Base-by-base conservation (phyloP, 1,284 basidiomycete genomes). In the Hymenochaete sp. region DNA sequence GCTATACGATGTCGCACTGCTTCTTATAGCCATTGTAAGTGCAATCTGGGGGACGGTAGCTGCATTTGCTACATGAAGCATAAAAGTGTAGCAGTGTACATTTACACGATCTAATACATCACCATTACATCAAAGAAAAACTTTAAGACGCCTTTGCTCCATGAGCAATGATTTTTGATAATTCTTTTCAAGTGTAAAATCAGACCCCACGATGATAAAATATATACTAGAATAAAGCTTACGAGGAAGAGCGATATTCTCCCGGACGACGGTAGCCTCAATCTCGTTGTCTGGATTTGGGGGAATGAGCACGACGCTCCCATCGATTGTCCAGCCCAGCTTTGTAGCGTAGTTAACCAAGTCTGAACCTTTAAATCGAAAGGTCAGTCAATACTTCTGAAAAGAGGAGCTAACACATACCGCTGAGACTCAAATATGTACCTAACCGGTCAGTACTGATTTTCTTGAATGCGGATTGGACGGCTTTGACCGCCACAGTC, bases 231-330 rank as follows among this genome's bases (percentile, higher is more conserved):
- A 33, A n/a, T 41, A 9, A 32, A 26, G 78, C 88, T 62, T 66
- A 93, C 91, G 93, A 54, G 82, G 80, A 48, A 96, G 70, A 62
- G 85, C 84, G 53, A 96, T 86, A 56, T 75, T 82, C 69, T 96
- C 93, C 64, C 90, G 87, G 36, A 95, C 86, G 32, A 95, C 78
- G n/a, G 88, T 88, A 0, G 92, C 88, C 63, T 92, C 88, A 58
- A 96, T 90, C 59, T 92, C 86, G 65, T 96, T 97, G 64, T 93
- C 89, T n/a, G 84, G 85, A 63, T 93, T 93, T 41, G 80, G 74
- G 31, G 92, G 91, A 45, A 96, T 72, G 21, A 64, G 68, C 38
- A 92, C 75, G 9, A 79, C 73, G 7, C 69, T 57, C 6, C 71
- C 65, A 56, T 91, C 78, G 27, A 82, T 55, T 33, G 67, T 68